Evolutionary conservation across 257 asterid species (phyloP), one percentile per base, ranked within the genome.

Genomic region (Hygrophila difformis): DNA sequence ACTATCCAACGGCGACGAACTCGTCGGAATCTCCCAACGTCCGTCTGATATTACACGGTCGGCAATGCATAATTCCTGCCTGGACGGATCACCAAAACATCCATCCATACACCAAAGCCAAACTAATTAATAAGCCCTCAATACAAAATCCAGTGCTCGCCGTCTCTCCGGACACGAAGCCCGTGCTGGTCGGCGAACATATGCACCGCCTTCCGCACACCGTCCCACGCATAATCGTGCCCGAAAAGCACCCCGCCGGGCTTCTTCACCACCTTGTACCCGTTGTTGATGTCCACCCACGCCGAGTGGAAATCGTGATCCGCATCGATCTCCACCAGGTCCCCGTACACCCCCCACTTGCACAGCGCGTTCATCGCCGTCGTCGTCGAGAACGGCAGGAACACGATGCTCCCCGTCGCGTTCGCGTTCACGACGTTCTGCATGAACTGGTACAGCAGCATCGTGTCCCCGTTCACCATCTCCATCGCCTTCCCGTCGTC

Each of bases 381-480:
- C 16, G 66, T 71, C 0, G 78, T 65, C 1, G 93, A 77, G 59
- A 81, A 81, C 0, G 93, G 88, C 59, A 66, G 39, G 22, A 60
- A 60, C 12, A 66, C 5, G 4, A 60, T 66, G 1, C 47, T 21
- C 2, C 40, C 60, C 4, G 73, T 56, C 5, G 77, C 82, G 47
- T 71, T 74, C 0, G 50, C 76, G 23, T 43, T 37, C 21, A 51
- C 60, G 21, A 78, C 82, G 42, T 78, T 78, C 49, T 79, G 75
- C 93, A 81, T 81, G 69, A 77, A 81, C 60, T 81, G 93, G 60
- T 67, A 71, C 38, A 81, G 12, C 5, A 81, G 43, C 55, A 72
- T 14, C 4, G 68, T 69, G 21, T 81, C 78, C 0, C 93, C 93
- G 54, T 75, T 81, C 23, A 77, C 65, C 76, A 63, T 69, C 47